phyloP scores from a whole-genome alignment of 192 early-diverging fungal genomes.

The Coemansia sp. region DNA sequence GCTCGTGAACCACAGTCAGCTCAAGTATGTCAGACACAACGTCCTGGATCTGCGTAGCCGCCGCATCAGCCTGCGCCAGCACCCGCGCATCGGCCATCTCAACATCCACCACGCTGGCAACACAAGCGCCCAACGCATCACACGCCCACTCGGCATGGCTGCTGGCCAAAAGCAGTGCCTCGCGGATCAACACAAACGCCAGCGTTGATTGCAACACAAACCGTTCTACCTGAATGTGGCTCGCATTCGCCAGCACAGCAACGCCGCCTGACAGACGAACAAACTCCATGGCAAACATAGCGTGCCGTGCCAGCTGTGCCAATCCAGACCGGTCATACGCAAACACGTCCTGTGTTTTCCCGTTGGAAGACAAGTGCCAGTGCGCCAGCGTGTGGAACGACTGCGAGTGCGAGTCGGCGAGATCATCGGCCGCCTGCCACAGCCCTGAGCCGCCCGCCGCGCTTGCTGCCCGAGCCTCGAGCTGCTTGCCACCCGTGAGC shows the following conservation, averaged over 20 bases:
- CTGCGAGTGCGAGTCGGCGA: not conserved
- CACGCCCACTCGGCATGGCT: not conserved
- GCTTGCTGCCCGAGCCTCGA: conserved; percentile 3
- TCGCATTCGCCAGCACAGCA: not conserved
- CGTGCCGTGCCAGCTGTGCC: conserved; percentile 37
- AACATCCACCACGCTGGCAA: conserved; percentile 9
- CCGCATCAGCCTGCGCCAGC: conserved; percentile 13
- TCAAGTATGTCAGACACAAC: conserved; percentile 22
- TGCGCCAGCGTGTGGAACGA: conserved; percentile 40
- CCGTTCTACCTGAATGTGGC: not conserved
- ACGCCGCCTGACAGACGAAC: conserved; percentile 11
- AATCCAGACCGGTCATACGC: conserved; percentile 27
- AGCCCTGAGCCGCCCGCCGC: conserved; percentile 22
- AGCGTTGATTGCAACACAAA: conserved; percentile 30
- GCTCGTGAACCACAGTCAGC: conserved; percentile 13
- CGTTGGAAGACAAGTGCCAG: conserved; percentile 18
- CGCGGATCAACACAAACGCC: conserved; percentile 40
- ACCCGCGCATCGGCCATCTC: conserved; percentile 9
- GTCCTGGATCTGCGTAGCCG: conserved; percentile 25
- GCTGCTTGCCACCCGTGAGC: conserved; percentile 9
- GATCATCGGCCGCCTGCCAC: conserved; percentile 25
- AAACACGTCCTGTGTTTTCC: no score
- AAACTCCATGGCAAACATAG: conserved; percentile 35
- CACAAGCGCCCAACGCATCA: not conserved
- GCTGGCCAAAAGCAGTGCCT: conserved; percentile 19